Evolutionary conservation across 768 basidiomycete genomes (phyloP).

Genomic region (Arthromyces matolae): DNA sequence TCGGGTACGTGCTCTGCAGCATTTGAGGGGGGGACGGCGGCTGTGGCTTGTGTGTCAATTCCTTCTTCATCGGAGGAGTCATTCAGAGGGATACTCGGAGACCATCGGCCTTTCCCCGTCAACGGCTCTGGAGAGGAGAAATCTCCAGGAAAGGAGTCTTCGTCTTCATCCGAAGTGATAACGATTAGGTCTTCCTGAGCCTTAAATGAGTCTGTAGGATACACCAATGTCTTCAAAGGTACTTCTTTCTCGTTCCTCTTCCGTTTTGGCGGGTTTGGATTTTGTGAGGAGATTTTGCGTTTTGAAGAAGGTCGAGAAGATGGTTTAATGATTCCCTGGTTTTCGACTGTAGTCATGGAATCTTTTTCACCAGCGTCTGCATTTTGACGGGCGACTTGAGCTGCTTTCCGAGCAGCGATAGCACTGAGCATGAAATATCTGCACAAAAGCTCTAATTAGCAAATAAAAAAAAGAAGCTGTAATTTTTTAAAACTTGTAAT

Average conservation of each 20-base stretch:
- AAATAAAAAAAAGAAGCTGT: neutral
- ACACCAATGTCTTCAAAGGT: conserved; percentile 18
- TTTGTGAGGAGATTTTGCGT: conserved; percentile 37
- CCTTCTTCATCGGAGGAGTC: conserved; percentile 52
- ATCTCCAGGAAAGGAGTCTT: conserved; percentile 18
- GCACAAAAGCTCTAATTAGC: neutral
- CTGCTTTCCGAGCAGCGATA: conserved; percentile 66
- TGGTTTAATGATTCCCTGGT: conserved; percentile 11
- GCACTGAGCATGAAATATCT: conserved; percentile 59
- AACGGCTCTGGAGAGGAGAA: conserved; percentile 13
- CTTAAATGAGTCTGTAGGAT: conserved; percentile 35
- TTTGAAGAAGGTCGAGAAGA: conserved; percentile 40
- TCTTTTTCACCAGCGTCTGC: conserved; percentile 10
- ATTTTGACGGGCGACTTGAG: conserved; percentile 32
- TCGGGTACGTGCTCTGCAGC: conserved; percentile 9
- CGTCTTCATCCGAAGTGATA: conserved; percentile 36
- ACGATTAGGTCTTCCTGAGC: conserved; percentile 36
- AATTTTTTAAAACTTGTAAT: neutral
- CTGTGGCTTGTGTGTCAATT: conserved; percentile 14
- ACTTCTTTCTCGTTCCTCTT: conserved; percentile 21
- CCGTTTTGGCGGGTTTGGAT: conserved; percentile 18
- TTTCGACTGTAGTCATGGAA: conserved; percentile 11
- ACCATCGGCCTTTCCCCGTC: conserved; percentile 44
- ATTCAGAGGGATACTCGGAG: conserved; percentile 48
- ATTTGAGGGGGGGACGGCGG: neutral